Evolutionary conservation across 345 rosid species (phyloP), one percentile per base, ranked within the genome.

Genomic region (Viola odorata): DNA sequence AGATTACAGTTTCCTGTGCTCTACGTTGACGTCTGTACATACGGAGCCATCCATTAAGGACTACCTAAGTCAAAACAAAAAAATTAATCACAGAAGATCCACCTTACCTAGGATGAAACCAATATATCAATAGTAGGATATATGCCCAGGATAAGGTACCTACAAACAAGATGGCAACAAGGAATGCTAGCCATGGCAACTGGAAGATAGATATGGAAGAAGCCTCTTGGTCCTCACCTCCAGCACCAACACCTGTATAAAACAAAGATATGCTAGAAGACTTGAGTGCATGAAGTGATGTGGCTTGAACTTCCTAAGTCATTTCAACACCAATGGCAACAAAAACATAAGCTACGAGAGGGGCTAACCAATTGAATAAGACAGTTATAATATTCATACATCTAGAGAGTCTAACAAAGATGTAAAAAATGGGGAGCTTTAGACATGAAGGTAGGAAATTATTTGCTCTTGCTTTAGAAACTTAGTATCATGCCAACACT

Each of bases 11-110:
- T 73, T 94, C 96, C 67, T 86, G 96, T 66, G 82, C 96, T 75
- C 89, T 83, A 38, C 95, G 75, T 56, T 88, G 96, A 63, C 75
- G 91, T 79, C 81, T 91, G 67, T 57, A 88, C 37, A 88, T 82
- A 48, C 89, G 91, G 69, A 94, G 95, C 95, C 97, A 94, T 47
- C 86, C 92, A 82, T 88, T 94, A 39, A 91, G 83, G 47, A 84
- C 83, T 59, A 81, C 84, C 99, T 94, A 56, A 41, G 48, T 49
- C 64, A 60, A 44, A 50, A 40, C 8, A 45, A 23, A 13, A 42
- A 5, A 45, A 36, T 59, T 39, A 60, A 15, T 9, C 50, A 47
- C 3, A 47, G 11, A 42, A 42, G 45, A 47, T 47, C 50, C 13
- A 23, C 32, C 32, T 23, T 23, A 23, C 2, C 1, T n/a, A 47